A percentile compares a stretch with the other conserved stretches of the same genome.
Evolutionary conservation across 495 filamentous ascomycete species (phyloP).

Genomic region (Annulohypoxylon nitens): DNA sequence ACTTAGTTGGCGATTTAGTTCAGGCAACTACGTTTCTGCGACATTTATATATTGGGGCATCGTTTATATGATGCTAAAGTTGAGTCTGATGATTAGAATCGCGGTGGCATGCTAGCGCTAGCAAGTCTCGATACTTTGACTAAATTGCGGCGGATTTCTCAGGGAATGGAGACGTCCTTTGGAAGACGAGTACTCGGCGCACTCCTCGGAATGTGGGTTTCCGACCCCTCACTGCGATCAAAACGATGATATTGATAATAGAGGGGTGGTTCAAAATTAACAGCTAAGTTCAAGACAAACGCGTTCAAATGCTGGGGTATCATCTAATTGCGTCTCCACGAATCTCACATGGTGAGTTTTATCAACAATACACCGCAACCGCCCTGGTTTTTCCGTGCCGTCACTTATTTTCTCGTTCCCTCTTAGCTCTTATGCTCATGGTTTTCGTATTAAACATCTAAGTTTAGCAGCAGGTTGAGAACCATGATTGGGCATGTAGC

Average conservation of each 20-base stretch:
- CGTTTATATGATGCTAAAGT: not conserved
- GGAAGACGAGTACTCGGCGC: not conserved
- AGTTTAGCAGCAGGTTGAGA: not conserved
- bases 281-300: constrained; percentile 29
- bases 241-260: not conserved
- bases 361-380: not conserved
- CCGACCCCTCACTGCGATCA: not conserved
- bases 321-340: constrained; percentile 26
- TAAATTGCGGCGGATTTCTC: constrained; percentile 6
- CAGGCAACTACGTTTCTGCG: constrained; percentile 20
- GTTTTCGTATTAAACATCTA: not conserved
- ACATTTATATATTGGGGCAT: not conserved
- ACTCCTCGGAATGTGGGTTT: not conserved
- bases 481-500: not conserved
- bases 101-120: not conserved
- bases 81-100: constrained; percentile 1
- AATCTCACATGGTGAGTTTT: constrained; percentile 13
- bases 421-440: no score
- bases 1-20: not conserved
- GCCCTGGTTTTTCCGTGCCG: not conserved
- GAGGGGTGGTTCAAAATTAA: not conserved
- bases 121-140: not conserved
- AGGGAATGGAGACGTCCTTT: not conserved
- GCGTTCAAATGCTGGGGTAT: constrained; percentile 40
- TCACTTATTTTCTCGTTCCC: not conserved